These are phyloP conservation scores for Starmerella scarabaei DNA, from an alignment of 805 yeast species.

Conservation along the genomic window DNA sequence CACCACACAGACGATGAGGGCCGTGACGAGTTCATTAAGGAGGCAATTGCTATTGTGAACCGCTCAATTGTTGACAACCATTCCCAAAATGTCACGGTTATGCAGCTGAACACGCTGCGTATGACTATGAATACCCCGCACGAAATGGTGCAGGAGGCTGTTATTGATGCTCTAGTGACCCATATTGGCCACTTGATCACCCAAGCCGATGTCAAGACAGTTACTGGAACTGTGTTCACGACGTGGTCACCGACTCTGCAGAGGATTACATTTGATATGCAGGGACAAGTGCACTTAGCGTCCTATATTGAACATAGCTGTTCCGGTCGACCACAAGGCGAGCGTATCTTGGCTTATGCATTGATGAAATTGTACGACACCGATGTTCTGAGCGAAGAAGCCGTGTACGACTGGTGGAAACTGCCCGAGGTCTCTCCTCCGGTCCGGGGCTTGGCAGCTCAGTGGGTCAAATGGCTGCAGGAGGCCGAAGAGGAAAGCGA, in stretches of 20 bases:
- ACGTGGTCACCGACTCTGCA: slow-evolving; percentile 73
- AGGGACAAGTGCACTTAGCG: slow-evolving; percentile 66
- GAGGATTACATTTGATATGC: slow-evolving; percentile 72
- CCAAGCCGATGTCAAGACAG: slow-evolving; percentile 64
- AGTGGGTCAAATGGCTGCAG: slow-evolving; percentile 77
- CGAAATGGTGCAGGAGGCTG: slow-evolving; percentile 80
- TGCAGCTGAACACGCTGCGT: slow-evolving; percentile 85
- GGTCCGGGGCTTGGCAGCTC: slow-evolving; percentile 45
- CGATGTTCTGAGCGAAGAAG: slow-evolving; percentile 74
- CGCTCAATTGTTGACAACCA: slow-evolving; percentile 88
- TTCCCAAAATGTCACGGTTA: slow-evolving; percentile 79
- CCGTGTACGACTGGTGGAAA: slow-evolving; percentile 74
- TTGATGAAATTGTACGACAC: slow-evolving; percentile 58
- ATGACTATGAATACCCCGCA: slow-evolving; percentile 96
- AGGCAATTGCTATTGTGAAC: slow-evolving; percentile 87
- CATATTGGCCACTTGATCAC: slow-evolving; percentile 64
- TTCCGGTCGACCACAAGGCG: slow-evolving; percentile 31
- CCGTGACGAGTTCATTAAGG: slow-evolving; percentile 69
- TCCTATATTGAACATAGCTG: slow-evolving; percentile 34
- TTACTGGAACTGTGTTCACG: slow-evolving; percentile 58
- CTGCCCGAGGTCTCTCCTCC: slow-evolving; percentile 32
- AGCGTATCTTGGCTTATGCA: slow-evolving; percentile 37
- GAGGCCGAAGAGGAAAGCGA: slow-evolving; percentile 63
- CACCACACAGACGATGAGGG: slow-evolving; percentile 40
- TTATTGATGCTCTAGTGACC: slow-evolving; percentile 54